Evolutionary conservation across 306 rosid genomes (phyloP), one percentile per base, ranked within the genome.

Genomic region (Quercus ilex): DNA sequence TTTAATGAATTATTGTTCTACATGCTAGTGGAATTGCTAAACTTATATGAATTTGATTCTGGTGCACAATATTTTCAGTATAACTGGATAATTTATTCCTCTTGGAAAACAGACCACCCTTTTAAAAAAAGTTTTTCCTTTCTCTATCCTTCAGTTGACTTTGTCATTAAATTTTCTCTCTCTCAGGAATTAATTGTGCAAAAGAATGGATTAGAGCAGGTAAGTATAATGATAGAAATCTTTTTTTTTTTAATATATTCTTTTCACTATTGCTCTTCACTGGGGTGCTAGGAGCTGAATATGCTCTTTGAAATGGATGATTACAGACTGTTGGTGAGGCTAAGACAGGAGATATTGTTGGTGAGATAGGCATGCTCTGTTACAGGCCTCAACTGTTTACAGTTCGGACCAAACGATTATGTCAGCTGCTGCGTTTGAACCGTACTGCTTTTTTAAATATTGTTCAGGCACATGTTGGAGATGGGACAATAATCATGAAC

Each of bases 341-440:
- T 30, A 64, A 23, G 43, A 49, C 83, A 3, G 92, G 95, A 75
- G 90, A 91, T 41, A 52, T 91, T 14, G 58, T 88, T 71, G 98
- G 97, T 6, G 98, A 89, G 81, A 78, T 88, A 71, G 97, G 97
- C 19, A 92, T 91, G 80, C 83, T 92, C 31, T 90, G 97, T 86
- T 92, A 89, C 79, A 84, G 88, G 80, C 97, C 98, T 17, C 97
- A 94, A 30, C 38, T 77, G 35, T 89, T 87, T 73, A 88, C 97
- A 17, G 87, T 88, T 38, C 89, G 97, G 63, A 92, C 95, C 6
- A 92, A 86, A 77, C 81, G 92, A 77, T 73, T 94, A 78, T 75
- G 92, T 77, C 95, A 92, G 84, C 84, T 94, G 77, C 81, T 94
- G 73, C 94, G 94, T 58, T 46, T 94, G 85, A 86, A 70, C 74